phyloP scores from a whole-genome alignment of 306 rosid species.

The Hippophae rhamnoides region DNA sequence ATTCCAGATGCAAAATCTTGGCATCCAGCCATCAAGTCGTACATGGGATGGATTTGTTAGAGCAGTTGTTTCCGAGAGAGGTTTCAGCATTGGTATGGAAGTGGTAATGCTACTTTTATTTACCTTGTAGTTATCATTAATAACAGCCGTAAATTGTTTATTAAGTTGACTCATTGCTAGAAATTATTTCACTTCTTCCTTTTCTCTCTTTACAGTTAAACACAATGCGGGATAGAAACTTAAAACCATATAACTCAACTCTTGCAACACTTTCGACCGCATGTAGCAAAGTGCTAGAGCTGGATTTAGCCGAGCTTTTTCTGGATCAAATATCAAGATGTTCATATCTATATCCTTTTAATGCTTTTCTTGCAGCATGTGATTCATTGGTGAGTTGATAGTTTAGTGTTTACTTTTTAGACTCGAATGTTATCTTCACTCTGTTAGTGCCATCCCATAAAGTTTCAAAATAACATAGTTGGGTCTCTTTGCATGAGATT shows the following conservation, averaged over 20 bases:
- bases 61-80: constrained; percentile 43
- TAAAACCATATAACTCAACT: constrained; percentile 59
- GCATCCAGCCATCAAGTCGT: constrained; percentile 53
- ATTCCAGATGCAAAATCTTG: constrained; percentile 68
- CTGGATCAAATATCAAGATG: constrained; percentile 44
- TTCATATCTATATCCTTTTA: constrained; percentile 37
- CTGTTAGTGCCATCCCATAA: not conserved
- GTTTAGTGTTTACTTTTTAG: constrained; percentile 12
- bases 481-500: not conserved
- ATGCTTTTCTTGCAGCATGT: constrained; percentile 57
- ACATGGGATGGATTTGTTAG: constrained; percentile 55
- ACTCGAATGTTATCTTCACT: constrained; percentile 5
- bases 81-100: constrained; percentile 41
- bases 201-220: constrained; percentile 47
- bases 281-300: constrained; percentile 48
- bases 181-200: constrained; percentile 7
- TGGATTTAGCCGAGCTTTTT: constrained; percentile 66
- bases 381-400: constrained; percentile 52
- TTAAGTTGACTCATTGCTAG: constrained; percentile 1
- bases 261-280: constrained; percentile 52
- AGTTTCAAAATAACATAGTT: constrained; percentile 11
- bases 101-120: constrained; percentile 41
- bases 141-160: not conserved
- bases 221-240: constrained; percentile 46
- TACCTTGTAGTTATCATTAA: not conserved